Percentiles rank a stretch among this genome's conserved stretches.
Conservation (phyloP, 176 grass and related monocot species). For the Stipa capillata region DNA sequence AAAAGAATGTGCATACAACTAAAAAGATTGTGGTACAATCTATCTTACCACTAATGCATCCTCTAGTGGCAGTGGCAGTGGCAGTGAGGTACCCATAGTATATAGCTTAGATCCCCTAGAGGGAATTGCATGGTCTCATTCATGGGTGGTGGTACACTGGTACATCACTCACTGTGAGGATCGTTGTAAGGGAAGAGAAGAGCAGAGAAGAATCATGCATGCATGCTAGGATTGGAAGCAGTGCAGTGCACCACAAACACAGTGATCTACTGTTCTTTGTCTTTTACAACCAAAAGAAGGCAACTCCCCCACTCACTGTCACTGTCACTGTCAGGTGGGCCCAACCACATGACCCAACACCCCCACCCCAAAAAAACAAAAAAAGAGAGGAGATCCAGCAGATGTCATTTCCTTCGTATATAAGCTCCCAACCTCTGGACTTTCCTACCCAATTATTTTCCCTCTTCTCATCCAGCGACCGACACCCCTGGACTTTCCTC, state of each 20-base stretch:
- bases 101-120: background rate
- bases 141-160: background rate
- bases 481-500: background rate
- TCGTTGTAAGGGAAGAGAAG: background rate
- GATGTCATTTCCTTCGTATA: background rate
- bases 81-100: no score
- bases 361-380: no score
- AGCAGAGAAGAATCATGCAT: background rate
- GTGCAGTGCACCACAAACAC: background rate
- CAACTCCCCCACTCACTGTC: background rate
- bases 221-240: no score
- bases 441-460: slow-evolving; percentile 16
- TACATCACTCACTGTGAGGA: background rate
- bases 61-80: no score
- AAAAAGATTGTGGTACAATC: no score
- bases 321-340: background rate
- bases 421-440: slow-evolving; percentile 25
- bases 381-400: background rate
- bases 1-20: no score
- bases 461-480: background rate
- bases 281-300: slow-evolving; percentile 2
- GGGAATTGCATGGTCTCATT: slow-evolving; percentile 6
- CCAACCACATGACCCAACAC: background rate
- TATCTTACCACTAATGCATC: no score
- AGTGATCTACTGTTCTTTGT: no score